Base-by-base conservation (phyloP, 768 basidiomycete genomes). In the Tulasnella sp. region DNA sequence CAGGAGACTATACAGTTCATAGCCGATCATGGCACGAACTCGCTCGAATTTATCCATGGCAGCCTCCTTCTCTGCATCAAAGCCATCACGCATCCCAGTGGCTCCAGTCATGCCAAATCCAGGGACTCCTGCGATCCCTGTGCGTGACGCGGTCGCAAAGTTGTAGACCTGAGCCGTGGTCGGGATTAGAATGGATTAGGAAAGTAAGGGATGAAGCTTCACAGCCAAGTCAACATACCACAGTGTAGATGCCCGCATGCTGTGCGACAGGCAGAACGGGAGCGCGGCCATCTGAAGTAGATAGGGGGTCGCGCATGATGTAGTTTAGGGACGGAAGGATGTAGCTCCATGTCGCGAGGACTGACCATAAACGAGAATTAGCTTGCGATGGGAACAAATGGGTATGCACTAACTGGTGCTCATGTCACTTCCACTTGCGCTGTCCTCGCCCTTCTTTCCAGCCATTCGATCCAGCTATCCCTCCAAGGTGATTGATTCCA, bases 261-360 rank as follows among this genome's bases (percentile, higher is more conserved):
- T 62, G 56, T 13, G 45, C 56, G n/a, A 61, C 59, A 19, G 45
- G 29, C 38, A 63, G 51, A 15, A 49, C 34, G 23, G 61, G 61
- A 29, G 61, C 61, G 32, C 43, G 21, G 13, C 23, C 27, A 30
- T 63, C 61, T 61, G 48, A 38, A 19, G 45, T 27, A 26, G 29
- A 34, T 10, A 32, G 21, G 15, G 44, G 61, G 38, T 61, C 62
- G 4, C 61, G 58, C 61, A 63, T 63, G 24, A 63, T 60, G 44
- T 63, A 56, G 51, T 63, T 42, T 15, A 63, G 61, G 51, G 61
- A 61, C 43, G 61, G 61, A 4, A 63, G 43, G 29, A 63, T 61
- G 29, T 63, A 63, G 32, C 61, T 56, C 61, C 61, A 63, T n/a
- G 56, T 49, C 17, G 61, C 61, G 15, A 60, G 49, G 17, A 61